These are phyloP conservation scores for Suillus placidus DNA, from an alignment of 768 basidiomycete species.

Conservation along the genomic window DNA sequence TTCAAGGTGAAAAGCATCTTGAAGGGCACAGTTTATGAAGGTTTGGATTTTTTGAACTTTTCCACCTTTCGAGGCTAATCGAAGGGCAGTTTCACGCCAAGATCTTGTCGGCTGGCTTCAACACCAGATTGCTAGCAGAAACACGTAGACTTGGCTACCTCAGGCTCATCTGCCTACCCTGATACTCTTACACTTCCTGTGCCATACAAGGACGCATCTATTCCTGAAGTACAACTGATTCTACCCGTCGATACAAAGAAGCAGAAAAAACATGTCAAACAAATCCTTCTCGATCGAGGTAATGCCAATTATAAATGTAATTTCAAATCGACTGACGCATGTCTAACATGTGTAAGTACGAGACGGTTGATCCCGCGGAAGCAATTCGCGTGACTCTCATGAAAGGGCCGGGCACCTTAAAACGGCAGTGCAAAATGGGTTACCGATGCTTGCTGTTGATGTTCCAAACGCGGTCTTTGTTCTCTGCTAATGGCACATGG, in stretches of 20 bases:
- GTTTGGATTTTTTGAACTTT: conserved; percentile 40
- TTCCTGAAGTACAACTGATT: conserved; percentile 61
- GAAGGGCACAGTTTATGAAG: conserved; percentile 74
- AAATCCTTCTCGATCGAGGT: conserved; percentile 73
- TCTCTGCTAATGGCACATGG: no score
- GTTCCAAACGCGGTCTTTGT: conserved; percentile 62
- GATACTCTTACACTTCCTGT: conserved; percentile 39
- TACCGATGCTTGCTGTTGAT: conserved; percentile 76
- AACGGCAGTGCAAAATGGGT: conserved; percentile 56
- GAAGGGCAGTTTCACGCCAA: conserved; percentile 53
- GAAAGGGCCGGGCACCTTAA: conserved; percentile 64
- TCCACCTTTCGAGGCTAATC: conserved; percentile 11
- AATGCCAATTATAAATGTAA: conserved; percentile 10
- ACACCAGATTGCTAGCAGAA: conserved; percentile 78
- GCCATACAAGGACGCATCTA: conserved; percentile 38
- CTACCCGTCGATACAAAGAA: conserved; percentile 75
- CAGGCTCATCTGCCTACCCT: conserved; percentile 52
- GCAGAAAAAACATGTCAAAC: conserved; percentile 70
- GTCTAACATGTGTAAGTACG: no score
- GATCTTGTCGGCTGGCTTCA: conserved; percentile 78
- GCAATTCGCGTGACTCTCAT: no score
- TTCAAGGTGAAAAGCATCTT: conserved; percentile 86
- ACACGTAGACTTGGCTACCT: conserved; percentile 66
- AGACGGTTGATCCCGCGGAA: no score
- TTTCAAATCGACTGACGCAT: neutral